phyloP scores from a whole-genome alignment of 352 stramenopile species.

The Phytophthora melonis region DNA sequence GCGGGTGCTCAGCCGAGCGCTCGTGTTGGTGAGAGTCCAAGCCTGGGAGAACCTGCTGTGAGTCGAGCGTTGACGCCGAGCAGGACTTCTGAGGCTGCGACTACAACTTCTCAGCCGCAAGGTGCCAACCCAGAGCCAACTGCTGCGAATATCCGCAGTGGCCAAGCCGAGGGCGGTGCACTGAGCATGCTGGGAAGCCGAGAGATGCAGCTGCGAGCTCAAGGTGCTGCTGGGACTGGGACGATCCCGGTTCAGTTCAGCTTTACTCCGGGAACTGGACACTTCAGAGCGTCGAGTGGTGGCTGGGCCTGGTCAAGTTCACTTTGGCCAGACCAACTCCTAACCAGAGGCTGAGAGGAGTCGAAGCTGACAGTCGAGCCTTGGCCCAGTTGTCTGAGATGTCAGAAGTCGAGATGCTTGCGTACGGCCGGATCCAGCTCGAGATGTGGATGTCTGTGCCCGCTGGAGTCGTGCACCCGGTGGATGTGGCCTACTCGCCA shows the following conservation, averaged over 20 bases:
- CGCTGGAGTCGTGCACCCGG: not conserved
- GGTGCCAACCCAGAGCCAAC: not conserved
- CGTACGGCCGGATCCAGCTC: too few species aligned
- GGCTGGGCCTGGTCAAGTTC: not conserved
- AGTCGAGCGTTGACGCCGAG: not conserved
- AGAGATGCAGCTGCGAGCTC: not conserved
- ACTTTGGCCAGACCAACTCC: not conserved
- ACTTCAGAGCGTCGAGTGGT: not conserved
- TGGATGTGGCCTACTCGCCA: not conserved
- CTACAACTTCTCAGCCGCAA: not conserved
- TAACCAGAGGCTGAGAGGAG: too few species aligned
- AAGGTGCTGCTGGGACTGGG: not conserved
- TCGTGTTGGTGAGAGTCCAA: not conserved
- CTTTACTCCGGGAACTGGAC: not conserved
- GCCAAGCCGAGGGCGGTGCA: not conserved
- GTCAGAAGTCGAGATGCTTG: too few species aligned
- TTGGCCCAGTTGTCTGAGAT: too few species aligned
- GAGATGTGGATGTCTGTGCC: too few species aligned
- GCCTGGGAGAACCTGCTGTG: not conserved
- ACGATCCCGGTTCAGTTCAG: not conserved
- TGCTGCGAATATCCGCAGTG: not conserved
- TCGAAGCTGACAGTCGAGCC: too few species aligned
- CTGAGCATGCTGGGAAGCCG: not conserved
- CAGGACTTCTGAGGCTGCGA: not conserved
- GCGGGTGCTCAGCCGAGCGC: not conserved